Conservation (phyloP, 345 rosid species). For the Citrus maxima region DNA sequence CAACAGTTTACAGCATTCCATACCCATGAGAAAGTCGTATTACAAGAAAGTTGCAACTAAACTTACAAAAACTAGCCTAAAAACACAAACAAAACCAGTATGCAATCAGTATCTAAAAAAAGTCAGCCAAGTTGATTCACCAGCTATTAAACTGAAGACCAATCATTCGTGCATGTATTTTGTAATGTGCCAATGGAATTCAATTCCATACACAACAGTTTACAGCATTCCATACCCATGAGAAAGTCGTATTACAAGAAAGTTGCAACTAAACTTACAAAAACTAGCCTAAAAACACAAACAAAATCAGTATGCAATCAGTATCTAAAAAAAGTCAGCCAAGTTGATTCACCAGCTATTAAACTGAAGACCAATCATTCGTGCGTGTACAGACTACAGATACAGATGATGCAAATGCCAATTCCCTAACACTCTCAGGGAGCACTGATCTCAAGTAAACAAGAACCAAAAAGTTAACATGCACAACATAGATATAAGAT, state of each 20-base stretch:
- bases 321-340: neutral
- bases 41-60: neutral
- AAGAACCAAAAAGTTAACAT: neutral
- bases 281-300: neutral
- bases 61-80: neutral
- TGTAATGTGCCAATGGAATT: neutral
- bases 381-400: neutral
- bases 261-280: neutral
- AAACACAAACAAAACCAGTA: neutral
- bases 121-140: neutral
- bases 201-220: neutral
- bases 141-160: neutral
- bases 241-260: neutral
- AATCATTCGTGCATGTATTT: neutral
- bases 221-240: neutral
- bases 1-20: neutral
- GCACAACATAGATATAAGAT: slow-evolving; percentile 12
- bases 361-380: neutral
- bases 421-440: neutral
- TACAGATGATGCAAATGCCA: neutral
- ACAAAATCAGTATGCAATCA: neutral
- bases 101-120: neutral
- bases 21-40: neutral
- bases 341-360: neutral
- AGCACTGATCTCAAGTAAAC: neutral